Conservation (phyloP, 768 basidiomycete genomes). For the Boletellus sp. region DNA sequence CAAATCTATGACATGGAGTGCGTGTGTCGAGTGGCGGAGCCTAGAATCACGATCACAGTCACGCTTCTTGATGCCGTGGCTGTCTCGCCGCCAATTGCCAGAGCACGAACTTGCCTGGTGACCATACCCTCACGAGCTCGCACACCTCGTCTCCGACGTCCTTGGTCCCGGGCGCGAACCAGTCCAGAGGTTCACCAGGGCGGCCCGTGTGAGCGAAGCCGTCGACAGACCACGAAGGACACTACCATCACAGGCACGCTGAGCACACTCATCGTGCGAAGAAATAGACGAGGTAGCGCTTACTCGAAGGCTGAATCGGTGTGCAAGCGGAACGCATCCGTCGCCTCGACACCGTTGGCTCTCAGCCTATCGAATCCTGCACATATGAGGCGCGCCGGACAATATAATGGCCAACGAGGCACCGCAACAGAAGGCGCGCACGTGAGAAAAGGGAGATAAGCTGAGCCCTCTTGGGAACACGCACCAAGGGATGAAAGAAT, state of each 20-base stretch:
- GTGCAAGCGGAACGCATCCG: slow-evolving; percentile 60
- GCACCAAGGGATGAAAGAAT: slow-evolving; percentile 60
- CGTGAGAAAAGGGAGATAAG: slow-evolving; percentile 7
- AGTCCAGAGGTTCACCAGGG: slow-evolving; percentile 72
- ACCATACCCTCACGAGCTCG: slow-evolving; percentile 53
- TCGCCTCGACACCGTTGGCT: slow-evolving; percentile 39
- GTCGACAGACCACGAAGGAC: slow-evolving; percentile 39
- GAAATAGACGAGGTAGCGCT: slow-evolving; percentile 12
- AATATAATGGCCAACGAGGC: slow-evolving; percentile 58
- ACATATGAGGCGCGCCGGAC: slow-evolving; percentile 61
- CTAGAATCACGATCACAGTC: slow-evolving; percentile 46
- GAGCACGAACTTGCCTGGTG: slow-evolving; percentile 54
- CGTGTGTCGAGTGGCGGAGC: slow-evolving; percentile 52
- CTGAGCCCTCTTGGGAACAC: slow-evolving; percentile 14
- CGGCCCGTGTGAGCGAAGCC: slow-evolving; percentile 55
- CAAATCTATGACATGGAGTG: slow-evolving; percentile 44
- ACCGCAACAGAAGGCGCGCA: slow-evolving; percentile 18
- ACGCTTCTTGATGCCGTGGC: slow-evolving; percentile 64
- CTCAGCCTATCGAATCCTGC: slow-evolving; percentile 58
- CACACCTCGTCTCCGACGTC: slow-evolving; percentile 50
- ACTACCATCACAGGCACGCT: no score
- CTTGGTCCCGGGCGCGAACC: slow-evolving; percentile 47
- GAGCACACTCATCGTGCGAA: slow-evolving; percentile 37
- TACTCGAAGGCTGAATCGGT: slow-evolving; percentile 66
- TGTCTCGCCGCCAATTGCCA: no score